Evolutionary conservation across 2,329 filamentous ascomycete genomes (phyloP), one percentile per base, ranked within the genome.

Genomic region (Coniochaeta ligniaria): DNA sequence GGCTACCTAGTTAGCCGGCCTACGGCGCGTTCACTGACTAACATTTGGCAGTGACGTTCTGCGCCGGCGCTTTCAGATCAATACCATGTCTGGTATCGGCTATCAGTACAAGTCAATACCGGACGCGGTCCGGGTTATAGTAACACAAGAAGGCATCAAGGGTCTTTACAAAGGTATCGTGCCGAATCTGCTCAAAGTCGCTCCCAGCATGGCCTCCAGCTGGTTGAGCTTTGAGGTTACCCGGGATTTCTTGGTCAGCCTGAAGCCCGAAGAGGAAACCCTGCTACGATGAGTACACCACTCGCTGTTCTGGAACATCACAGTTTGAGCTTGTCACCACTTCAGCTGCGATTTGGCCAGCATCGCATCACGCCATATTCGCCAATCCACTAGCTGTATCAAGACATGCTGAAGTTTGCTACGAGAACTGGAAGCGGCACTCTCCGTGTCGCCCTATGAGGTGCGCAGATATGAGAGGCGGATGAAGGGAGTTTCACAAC

Each of bases 51-150:
- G 91, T 72, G 93, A 96, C 72, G 94, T 99, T 2, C 81, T 99
- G 60, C 90, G 95, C 35, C 87, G 95, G 62, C 86, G 95, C 58
- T 99, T 99, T 74, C 95, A 99, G 72, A 95, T 99, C 78, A 99
- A 99, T 76, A 97, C 95, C 59, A 99, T 99, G 95, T 92, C 90
- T 56, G 95, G 95, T 58, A 94, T 99, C 87, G 95, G 95, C 58
- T 98, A 97, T 76, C 86, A 94, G 72, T 99, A 99, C 78, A 92
- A 90, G 69, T 89, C 88, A 7, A 88, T 99, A 50, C 81, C 85
- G 63, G 92, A 96, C 71, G 95, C 95, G 3, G 79, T 99, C 64
- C 84, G 80, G 58, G 85, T 90, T 58, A 99, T 99, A 68, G 74
- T 96, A 60, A 76, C 83, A 55, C 87, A 96, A 68, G 95, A 99